A percentile compares a stretch with the other conserved stretches of the same genome.
These are phyloP conservation scores for Coemansia sp. DNA, from an alignment of 192 early-diverging fungal genomes.

Conservation along the genomic window DNA sequence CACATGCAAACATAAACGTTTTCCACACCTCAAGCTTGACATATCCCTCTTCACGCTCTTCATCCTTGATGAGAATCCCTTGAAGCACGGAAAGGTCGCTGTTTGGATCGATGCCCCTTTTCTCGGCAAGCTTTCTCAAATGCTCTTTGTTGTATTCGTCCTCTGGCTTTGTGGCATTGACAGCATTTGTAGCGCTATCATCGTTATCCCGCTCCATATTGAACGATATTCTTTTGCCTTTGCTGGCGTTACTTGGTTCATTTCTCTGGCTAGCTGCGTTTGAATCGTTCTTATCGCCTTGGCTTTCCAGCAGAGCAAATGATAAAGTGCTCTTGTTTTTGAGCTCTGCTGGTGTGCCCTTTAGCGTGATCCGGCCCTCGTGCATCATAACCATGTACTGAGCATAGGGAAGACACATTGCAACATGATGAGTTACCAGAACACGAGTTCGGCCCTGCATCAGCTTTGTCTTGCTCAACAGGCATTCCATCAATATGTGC, in stretches of 20 bases:
- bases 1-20: slow-evolving; percentile 65
- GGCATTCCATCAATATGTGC: slow-evolving; percentile 70
- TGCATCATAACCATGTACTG: slow-evolving; percentile 55
- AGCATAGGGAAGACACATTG: too few relatives aligned
- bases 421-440: too few relatives aligned
- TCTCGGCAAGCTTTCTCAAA: slow-evolving; percentile 17
- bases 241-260: background rate
- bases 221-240: background rate
- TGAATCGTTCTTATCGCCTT: too few relatives aligned
- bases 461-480: too few relatives aligned
- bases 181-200: background rate
- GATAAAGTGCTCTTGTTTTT: slow-evolving; percentile 9
- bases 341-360: too few relatives aligned
- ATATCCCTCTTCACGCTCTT: slow-evolving; percentile 72
- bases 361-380: slow-evolving; percentile 1
- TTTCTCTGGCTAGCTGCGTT: background rate
- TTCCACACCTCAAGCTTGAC: slow-evolving; percentile 71
- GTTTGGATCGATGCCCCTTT: slow-evolving; percentile 50
- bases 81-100: too few relatives aligned
- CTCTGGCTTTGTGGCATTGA: too few relatives aligned
- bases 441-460: slow-evolving; percentile 66
- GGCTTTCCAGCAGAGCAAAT: background rate
- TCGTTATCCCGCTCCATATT: slow-evolving; percentile 22
- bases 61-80: slow-evolving; percentile 74
- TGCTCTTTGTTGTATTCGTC: too few relatives aligned